Conservation (phyloP, 371 early-diverging fungal species). For the Mucor saturninus region DNA sequence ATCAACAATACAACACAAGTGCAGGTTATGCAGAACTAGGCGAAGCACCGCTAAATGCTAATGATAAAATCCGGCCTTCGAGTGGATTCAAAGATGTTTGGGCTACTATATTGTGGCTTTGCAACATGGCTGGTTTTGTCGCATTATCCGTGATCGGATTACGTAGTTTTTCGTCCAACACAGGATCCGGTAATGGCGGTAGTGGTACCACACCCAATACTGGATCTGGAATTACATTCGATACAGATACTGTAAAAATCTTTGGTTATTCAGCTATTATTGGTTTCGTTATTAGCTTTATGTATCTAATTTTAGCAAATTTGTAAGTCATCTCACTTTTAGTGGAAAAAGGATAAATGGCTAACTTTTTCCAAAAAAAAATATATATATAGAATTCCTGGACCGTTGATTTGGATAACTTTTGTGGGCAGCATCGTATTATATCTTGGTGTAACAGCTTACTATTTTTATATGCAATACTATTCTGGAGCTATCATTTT, state of each 20-base stretch:
- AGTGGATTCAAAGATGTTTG: conserved; percentile 70
- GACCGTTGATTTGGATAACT: conserved; percentile 46
- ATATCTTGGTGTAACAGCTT: conserved; percentile 56
- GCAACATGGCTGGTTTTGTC: conserved; percentile 65
- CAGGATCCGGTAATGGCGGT: background rate
- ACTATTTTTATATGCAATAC: conserved; percentile 54
- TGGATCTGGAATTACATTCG: conserved; percentile 35
- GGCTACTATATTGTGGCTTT: conserved; percentile 67
- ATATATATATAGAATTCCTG: conserved; percentile 46
- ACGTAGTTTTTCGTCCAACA: conserved; percentile 27
- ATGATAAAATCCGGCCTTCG: conserved; percentile 36
- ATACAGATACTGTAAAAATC: conserved; percentile 50
- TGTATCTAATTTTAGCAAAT: conserved; percentile 54
- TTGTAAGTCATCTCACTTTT: conserved; percentile 41
- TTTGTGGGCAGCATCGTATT: conserved; percentile 55
- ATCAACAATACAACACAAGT: conserved; percentile 12
- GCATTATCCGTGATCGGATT: conserved; percentile 64
- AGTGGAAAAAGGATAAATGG: conserved; percentile 7
- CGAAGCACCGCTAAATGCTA: conserved; percentile 14
- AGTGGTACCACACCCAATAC: conserved; percentile 33
- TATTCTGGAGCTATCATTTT: conserved; percentile 61
- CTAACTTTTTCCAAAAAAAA: conserved; percentile 2
- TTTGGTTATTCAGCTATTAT: conserved; percentile 57
- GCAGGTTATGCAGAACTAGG: conserved; percentile 16
- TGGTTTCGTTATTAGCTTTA: conserved; percentile 58